These are phyloP conservation scores for Pseudogymnoascus sp. DNA, from an alignment of 2,329 filamentous ascomycete species.

Conservation along the genomic window DNA sequence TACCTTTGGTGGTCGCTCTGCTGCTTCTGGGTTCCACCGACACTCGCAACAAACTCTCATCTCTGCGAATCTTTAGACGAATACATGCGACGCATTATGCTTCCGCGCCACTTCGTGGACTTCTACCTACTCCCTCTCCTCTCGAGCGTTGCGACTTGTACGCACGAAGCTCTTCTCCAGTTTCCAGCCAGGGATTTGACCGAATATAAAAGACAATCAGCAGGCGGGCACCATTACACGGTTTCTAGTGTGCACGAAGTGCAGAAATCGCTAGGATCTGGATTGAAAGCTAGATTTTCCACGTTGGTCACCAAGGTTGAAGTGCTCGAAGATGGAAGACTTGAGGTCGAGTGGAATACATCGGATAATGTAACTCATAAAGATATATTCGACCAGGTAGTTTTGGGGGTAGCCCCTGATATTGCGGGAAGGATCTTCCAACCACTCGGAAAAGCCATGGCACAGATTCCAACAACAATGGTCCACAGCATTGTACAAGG, in stretches of 20 bases:
- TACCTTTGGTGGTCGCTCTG: constrained; percentile 47
- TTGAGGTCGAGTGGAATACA: constrained; percentile 31
- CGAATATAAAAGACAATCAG: constrained; percentile 41
- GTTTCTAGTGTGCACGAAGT: constrained; percentile 44
- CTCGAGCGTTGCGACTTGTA: constrained; percentile 46
- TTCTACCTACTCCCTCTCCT: constrained; percentile 48
- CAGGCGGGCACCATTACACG: constrained; percentile 42
- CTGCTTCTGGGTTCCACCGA: constrained; percentile 40
- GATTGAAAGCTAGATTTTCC: constrained; percentile 36
- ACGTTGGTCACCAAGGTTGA: constrained; percentile 33
- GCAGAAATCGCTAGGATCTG: constrained; percentile 37
- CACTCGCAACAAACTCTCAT: constrained; percentile 12
- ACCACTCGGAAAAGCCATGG: constrained; percentile 33
- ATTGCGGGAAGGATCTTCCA: constrained; percentile 41
- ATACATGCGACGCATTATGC: constrained; percentile 42
- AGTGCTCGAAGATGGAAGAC: constrained; percentile 20
- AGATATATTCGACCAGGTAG: constrained; percentile 41
- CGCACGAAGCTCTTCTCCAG: constrained; percentile 40
- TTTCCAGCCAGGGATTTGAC: constrained; percentile 48
- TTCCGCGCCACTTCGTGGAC: constrained; percentile 39
- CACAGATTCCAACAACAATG: constrained; percentile 38
- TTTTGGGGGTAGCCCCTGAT: constrained; percentile 48
- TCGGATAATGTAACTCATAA: constrained; percentile 17
- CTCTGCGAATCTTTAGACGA: constrained; percentile 38
- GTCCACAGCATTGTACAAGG: constrained; percentile 43